Evolutionary conservation across 257 asterid genomes (phyloP).

Genomic region (Gardenia jasminoides): DNA sequence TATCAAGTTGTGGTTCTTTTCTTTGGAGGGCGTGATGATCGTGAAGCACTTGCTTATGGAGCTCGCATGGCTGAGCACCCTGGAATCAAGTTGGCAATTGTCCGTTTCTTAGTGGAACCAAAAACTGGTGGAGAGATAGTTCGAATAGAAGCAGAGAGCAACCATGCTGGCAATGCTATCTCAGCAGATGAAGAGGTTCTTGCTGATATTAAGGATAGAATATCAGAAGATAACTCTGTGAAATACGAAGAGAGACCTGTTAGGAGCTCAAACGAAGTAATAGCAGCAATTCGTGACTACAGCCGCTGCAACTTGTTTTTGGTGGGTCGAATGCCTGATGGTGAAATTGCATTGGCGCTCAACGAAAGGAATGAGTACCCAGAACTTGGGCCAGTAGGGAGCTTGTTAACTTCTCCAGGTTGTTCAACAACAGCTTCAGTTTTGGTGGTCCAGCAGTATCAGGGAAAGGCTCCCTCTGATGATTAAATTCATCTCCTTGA

Average conservation of each 20-base stretch:
- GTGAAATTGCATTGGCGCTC: slow-evolving; percentile 28
- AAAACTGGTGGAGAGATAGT: slow-evolving; percentile 22
- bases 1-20: slow-evolving; percentile 39
- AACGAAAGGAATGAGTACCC: slow-evolving; percentile 32
- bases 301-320: slow-evolving; percentile 41
- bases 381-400: slow-evolving; percentile 47
- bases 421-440: slow-evolving; percentile 47
- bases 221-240: slow-evolving; percentile 17
- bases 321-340: slow-evolving; percentile 45
- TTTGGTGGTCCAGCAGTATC: slow-evolving; percentile 44
- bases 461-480: neutral
- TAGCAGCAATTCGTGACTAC: slow-evolving; percentile 18
- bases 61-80: slow-evolving; percentile 59
- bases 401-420: slow-evolving; percentile 29
- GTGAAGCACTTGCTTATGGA: slow-evolving; percentile 54
- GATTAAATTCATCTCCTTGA: neutral
- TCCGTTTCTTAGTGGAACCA: slow-evolving; percentile 31
- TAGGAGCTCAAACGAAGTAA: slow-evolving; percentile 17
- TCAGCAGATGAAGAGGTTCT: slow-evolving; percentile 36
- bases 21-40: slow-evolving; percentile 58
- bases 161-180: neutral
- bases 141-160: slow-evolving; percentile 19
- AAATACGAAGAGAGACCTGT: slow-evolving; percentile 28
- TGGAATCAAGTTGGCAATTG: slow-evolving; percentile 38
- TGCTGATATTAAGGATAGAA: slow-evolving; percentile 14